Percentiles rank a stretch among this genome's conserved stretches.
Evolutionary conservation across 306 rosid genomes (phyloP).

Genomic region (Luffa aegyptiaca): DNA sequence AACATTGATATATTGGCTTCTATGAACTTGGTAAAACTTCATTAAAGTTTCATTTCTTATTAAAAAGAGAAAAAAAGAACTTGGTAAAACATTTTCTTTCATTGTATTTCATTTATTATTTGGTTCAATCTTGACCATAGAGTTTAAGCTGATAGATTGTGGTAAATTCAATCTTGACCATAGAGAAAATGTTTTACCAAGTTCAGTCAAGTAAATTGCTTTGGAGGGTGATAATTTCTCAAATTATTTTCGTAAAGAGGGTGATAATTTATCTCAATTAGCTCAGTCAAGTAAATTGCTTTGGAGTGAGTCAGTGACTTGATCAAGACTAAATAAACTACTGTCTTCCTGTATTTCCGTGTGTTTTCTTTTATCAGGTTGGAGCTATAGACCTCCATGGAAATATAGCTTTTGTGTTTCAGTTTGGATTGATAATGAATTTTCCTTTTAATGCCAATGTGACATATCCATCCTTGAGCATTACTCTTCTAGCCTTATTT

Average conservation of each 20-base stretch:
- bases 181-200: too few species aligned
- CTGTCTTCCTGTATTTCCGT: neutral
- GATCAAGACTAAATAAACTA: neutral
- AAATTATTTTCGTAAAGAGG: neutral
- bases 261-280: neutral
- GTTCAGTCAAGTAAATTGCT: too few species aligned
- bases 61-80: too few species aligned
- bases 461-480: neutral
- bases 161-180: too few species aligned
- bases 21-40: neutral
- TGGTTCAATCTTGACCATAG: neutral
- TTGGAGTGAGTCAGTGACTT: neutral
- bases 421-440: neutral
- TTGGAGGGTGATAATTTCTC: neutral
- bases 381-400: neutral
- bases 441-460: neutral
- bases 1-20: neutral
- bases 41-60: too few species aligned
- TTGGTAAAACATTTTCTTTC: neutral
- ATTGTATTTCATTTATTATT: neutral
- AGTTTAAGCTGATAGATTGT: too few species aligned
- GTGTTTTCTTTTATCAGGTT: neutral
- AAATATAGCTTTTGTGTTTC: neutral
- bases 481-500: neutral
- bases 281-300: neutral